These are phyloP conservation scores for Wickerhamiella occidentalis DNA, from an alignment of 805 yeast genomes.

Conservation along the genomic window DNA sequence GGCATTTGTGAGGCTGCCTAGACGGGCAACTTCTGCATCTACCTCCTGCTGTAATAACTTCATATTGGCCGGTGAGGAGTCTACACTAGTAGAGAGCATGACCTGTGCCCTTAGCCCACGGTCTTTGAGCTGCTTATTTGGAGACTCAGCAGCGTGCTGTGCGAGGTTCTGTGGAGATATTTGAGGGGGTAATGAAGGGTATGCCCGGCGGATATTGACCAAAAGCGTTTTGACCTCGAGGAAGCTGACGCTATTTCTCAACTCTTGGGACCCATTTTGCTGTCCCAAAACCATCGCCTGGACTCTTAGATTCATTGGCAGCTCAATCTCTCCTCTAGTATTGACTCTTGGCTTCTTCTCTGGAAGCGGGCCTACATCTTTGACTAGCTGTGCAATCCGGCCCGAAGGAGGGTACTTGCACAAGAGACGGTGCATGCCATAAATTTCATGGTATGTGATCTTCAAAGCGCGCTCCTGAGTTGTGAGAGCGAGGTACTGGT, in stretches of 20 bases:
- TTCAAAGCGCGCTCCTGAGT: slow-evolving; percentile 26
- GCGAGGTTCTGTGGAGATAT: slow-evolving; percentile 24
- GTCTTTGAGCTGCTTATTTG: slow-evolving; percentile 24
- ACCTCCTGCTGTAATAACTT: slow-evolving; percentile 26
- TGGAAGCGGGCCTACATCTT: slow-evolving; percentile 26
- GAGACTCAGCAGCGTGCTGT: slow-evolving; percentile 24
- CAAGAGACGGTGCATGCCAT: slow-evolving; percentile 28
- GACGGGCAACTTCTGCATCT: slow-evolving; percentile 27
- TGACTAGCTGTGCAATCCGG: slow-evolving; percentile 18
- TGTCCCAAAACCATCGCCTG: slow-evolving; percentile 25
- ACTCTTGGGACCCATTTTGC: slow-evolving; percentile 20
- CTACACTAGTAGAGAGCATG: slow-evolving; percentile 21
- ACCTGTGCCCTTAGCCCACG: slow-evolving; percentile 28
- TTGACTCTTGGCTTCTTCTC: slow-evolving; percentile 23
- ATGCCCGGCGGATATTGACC: slow-evolving; percentile 28
- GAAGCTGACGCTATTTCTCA: slow-evolving; percentile 26
- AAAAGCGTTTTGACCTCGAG: slow-evolving; percentile 29
- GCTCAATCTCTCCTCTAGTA: slow-evolving; percentile 24
- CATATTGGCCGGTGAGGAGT: slow-evolving; percentile 18
- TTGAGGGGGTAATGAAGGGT: slow-evolving; percentile 20
- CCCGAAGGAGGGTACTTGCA: slow-evolving; percentile 22
- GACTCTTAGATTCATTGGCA: slow-evolving; percentile 27
- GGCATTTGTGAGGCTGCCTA: slow-evolving; percentile 26
- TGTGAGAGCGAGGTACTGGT: slow-evolving; percentile 30
- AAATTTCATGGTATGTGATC: slow-evolving; percentile 28